Conservation (phyloP, 257 asterid species). For the Apocynum venetum region DNA sequence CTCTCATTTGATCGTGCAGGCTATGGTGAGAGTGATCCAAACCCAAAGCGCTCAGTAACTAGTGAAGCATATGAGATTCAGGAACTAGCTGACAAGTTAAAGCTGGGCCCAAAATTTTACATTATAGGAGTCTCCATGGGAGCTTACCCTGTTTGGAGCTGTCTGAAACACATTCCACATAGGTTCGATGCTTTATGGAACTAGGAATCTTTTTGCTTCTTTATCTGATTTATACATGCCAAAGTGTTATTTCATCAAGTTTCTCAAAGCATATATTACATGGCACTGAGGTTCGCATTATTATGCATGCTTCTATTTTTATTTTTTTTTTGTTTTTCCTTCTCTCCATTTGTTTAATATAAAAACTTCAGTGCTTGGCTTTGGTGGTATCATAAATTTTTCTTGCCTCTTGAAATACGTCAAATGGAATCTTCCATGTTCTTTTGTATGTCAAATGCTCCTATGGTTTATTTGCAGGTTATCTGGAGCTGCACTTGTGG, state of each 20-base stretch:
- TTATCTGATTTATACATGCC: conserved; percentile 2
- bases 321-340: too few relatives aligned
- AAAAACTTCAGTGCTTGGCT: background rate
- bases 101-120: conserved; percentile 62
- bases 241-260: background rate
- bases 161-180: conserved; percentile 71
- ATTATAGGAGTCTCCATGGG: conserved; percentile 77
- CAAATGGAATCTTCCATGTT: background rate
- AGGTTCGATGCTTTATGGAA: conserved; percentile 38
- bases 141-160: conserved; percentile 59
- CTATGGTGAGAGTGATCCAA: conserved; percentile 88
- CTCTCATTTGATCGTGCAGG: conserved; percentile 86
- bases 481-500: conserved; percentile 75
- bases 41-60: conserved; percentile 63
- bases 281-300: too few relatives aligned
- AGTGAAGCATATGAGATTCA: conserved; percentile 82
- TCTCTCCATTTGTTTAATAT: too few relatives aligned
- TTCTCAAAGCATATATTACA: background rate
- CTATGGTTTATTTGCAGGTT: conserved; percentile 35
- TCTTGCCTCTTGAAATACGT: background rate
- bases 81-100: conserved; percentile 73
- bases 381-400: background rate
- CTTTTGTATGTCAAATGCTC: background rate
- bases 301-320: too few relatives aligned
- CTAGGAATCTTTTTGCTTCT: background rate